A percentile compares a stretch with the other conserved stretches of the same genome.
Conservation (phyloP, 495 filamentous ascomycete genomes). For the Bacidia gigantensis region DNA sequence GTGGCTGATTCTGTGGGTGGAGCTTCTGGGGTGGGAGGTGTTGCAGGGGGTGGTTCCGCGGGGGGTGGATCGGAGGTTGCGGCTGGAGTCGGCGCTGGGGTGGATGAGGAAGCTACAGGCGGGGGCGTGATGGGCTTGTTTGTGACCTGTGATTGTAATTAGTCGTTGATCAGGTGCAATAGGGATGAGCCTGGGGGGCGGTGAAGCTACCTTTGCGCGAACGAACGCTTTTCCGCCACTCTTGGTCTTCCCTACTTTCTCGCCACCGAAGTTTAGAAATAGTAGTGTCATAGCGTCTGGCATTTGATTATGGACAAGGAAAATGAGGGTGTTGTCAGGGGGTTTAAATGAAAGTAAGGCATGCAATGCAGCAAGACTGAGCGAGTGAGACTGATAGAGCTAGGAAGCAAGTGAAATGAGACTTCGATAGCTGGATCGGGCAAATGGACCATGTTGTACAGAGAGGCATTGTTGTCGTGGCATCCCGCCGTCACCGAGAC, state of each 20-base stretch:
- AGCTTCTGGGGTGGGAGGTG: background rate
- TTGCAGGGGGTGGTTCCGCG: background rate
- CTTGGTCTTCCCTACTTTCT: background rate
- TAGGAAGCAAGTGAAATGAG: too few relatives aligned
- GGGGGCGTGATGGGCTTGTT: background rate
- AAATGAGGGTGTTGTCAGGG: too few relatives aligned
- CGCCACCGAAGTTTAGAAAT: background rate
- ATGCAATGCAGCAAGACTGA: too few relatives aligned
- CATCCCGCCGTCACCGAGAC: too few relatives aligned
- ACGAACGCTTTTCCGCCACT: constrained; percentile 4
- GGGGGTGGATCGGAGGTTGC: background rate
- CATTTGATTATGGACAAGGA: too few relatives aligned
- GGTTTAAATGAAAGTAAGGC: too few relatives aligned
- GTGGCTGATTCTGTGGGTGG: background rate
- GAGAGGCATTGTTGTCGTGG: too few relatives aligned
- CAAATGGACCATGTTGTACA: too few relatives aligned
- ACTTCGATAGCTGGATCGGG: too few relatives aligned
- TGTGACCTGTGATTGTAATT: background rate
- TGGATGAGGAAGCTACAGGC: background rate
- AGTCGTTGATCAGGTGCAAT: background rate
- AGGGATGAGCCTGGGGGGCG: background rate
- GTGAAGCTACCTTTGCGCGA: background rate
- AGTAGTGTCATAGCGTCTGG: background rate
- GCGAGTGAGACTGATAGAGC: too few relatives aligned
- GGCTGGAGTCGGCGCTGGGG: background rate